These are phyloP conservation scores for Colletotrichum theobromicola DNA, from an alignment of 2,329 filamentous ascomycete species.

Conservation along the genomic window DNA sequence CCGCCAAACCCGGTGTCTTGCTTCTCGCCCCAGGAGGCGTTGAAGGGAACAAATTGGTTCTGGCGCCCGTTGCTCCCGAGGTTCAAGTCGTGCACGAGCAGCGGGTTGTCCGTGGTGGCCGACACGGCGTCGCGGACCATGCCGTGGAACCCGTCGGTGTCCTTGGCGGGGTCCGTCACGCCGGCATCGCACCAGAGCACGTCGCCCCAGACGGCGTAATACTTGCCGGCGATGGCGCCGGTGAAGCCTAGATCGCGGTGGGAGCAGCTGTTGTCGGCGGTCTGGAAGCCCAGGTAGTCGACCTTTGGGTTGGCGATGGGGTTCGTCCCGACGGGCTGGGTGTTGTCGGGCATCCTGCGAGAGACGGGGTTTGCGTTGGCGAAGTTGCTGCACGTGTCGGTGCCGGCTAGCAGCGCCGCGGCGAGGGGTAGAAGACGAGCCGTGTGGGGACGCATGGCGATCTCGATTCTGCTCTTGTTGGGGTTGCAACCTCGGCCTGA, in stretches of 20 bases:
- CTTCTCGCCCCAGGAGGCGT: conserved; percentile 40
- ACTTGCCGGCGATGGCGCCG: conserved; percentile 37
- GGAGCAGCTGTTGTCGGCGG: conserved; percentile 40
- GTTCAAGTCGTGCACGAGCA: conserved; percentile 40
- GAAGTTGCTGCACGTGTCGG: not conserved
- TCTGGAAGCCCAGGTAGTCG: conserved; percentile 39
- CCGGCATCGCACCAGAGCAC: conserved; percentile 39
- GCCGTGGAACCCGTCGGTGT: conserved; percentile 40
- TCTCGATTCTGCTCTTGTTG: not conserved
- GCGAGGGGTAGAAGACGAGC: not conserved
- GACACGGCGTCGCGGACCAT: conserved; percentile 45
- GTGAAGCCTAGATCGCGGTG: conserved; percentile 42
- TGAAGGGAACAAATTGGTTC: conserved; percentile 40
- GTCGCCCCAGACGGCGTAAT: conserved; percentile 44
- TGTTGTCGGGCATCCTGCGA: conserved; percentile 35
- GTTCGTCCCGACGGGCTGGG: conserved; percentile 39
- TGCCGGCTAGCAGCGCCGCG: not conserved
- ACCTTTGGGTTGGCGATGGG: conserved; percentile 34
- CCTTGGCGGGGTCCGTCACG: conserved; percentile 32
- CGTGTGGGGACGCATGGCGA: not conserved
- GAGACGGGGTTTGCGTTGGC: not conserved
- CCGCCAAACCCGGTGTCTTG: conserved; percentile 41
- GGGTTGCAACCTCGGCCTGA: not conserved
- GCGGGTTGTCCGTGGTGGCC: conserved; percentile 35
- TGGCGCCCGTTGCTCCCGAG: conserved; percentile 38